Percentiles rank a stretch among this genome's conserved stretches.
phyloP scores from a whole-genome alignment of 805 yeast genomes.

The Suhomyces sp. region DNA sequence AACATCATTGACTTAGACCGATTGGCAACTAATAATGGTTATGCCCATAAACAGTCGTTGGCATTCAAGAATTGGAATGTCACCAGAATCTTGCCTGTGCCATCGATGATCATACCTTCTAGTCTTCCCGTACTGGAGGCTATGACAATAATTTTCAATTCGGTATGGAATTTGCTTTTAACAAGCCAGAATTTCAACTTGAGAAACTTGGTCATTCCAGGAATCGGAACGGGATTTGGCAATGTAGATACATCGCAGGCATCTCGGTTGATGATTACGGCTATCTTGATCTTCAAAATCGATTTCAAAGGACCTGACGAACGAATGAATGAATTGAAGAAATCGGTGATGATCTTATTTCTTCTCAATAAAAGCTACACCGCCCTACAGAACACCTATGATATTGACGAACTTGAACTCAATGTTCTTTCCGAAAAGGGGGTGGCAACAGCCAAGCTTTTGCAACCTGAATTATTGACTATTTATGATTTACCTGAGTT shows the following conservation, averaged over 20 bases:
- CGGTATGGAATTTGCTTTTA: conserved; percentile 21
- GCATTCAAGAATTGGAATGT: conserved; percentile 12
- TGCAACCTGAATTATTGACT: neutral
- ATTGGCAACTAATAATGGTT: no score
- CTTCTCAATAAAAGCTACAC: conserved; percentile 19
- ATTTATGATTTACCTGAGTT: neutral
- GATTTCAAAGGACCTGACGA: conserved; percentile 1
- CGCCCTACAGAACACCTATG: conserved; percentile 11
- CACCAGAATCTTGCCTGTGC: conserved; percentile 12
- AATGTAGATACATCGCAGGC: conserved; percentile 14
- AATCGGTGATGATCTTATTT: conserved; percentile 18
- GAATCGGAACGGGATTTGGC: conserved; percentile 30
- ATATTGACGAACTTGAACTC: conserved; percentile 6
- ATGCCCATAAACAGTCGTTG: conserved; percentile 8
- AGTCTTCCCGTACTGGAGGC: conserved; percentile 1
- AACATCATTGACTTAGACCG: conserved; percentile 13
- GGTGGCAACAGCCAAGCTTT: neutral
- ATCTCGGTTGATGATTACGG: conserved; percentile 21
- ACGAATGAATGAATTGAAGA: conserved; percentile 12
- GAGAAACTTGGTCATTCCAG: conserved; percentile 22
- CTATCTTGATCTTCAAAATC: conserved; percentile 17
- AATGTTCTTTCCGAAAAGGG: neutral
- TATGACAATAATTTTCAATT: conserved; percentile 17
- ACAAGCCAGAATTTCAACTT: conserved; percentile 2
- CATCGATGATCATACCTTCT: conserved; percentile 29